phyloP scores from a whole-genome alignment of 352 stramenopile genomes.

The Blastocystis sp. region DNA sequence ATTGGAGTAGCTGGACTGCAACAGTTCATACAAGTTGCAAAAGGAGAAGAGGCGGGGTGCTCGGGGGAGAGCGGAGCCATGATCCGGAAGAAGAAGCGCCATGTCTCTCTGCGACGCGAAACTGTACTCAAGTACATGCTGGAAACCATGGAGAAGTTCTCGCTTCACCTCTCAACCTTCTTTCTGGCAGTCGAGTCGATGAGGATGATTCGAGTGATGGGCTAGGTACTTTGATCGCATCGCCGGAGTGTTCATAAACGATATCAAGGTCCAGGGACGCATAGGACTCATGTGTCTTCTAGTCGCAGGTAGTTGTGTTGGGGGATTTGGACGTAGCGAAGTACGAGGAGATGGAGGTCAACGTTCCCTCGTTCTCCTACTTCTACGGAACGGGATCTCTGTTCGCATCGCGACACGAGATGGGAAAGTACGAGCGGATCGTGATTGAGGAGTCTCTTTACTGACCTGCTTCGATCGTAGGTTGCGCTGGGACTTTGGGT shows the following conservation, averaged over 20 bases:
- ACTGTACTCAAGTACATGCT: conserved; percentile 19
- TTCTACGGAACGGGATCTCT: background rate
- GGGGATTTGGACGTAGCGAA: background rate
- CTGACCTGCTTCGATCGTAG: background rate
- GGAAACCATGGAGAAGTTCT: conserved; percentile 20
- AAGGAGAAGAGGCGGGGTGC: background rate
- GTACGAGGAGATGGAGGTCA: conserved; percentile 48
- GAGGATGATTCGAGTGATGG: background rate
- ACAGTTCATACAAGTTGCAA: background rate
- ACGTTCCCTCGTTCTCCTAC: conserved; percentile 5
- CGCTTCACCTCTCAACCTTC: conserved; percentile 6
- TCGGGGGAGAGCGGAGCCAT: background rate
- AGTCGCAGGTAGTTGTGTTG: background rate
- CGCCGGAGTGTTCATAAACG: background rate
- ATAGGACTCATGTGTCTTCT: conserved; percentile 36
- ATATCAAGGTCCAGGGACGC: conserved; percentile 23
- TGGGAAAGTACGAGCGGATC: background rate
- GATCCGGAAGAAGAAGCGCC: background rate
- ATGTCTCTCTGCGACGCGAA: background rate
- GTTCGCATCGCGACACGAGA: background rate
- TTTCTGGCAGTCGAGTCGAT: background rate
- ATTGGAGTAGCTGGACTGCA: background rate
- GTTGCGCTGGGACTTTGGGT: conserved; percentile 3
- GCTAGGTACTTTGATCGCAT: conserved; percentile 21
- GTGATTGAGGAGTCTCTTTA: background rate